These are phyloP conservation scores for Pulveroboletus frians DNA, from an alignment of 768 basidiomycete species.

Conservation along the genomic window DNA sequence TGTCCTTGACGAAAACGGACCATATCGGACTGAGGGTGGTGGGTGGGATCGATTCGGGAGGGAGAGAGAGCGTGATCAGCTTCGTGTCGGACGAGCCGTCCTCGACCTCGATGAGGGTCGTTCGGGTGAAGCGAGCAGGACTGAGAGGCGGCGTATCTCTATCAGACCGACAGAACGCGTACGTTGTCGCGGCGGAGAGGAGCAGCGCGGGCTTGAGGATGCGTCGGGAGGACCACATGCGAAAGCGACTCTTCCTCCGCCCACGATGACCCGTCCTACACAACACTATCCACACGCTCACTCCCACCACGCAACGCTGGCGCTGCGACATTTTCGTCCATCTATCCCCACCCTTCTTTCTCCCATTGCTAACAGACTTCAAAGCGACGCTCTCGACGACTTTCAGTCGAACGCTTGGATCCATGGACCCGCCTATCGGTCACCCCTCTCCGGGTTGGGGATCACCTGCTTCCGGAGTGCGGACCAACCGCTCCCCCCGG, in stretches of 20 bases:
- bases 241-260: no score
- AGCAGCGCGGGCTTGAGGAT: conserved; percentile 19
- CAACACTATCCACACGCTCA: conserved; percentile 14
- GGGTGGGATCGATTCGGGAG: conserved; percentile 37
- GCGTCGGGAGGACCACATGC: no score
- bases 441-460: conserved; percentile 26
- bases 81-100: conserved; percentile 54
- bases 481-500: neutral
- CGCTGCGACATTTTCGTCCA: conserved; percentile 20
- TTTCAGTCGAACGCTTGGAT: conserved; percentile 31
- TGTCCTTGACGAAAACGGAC: conserved; percentile 80
- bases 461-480: conserved; percentile 14
- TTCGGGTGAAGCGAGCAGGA: conserved; percentile 50
- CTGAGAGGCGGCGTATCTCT: conserved; percentile 43
- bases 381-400: conserved; percentile 14
- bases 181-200: conserved; percentile 39
- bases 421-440: conserved; percentile 1
- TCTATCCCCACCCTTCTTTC: conserved; percentile 29
- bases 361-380: conserved; percentile 7
- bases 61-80: conserved; percentile 56
- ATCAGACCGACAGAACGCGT: conserved; percentile 49
- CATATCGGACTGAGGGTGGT: conserved; percentile 47
- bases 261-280: no score
- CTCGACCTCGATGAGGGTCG: conserved; percentile 51
- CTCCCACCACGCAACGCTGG: conserved; percentile 25